Conservation (phyloP, 2,329 filamentous ascomycete species). For the Alternaria rosae region DNA sequence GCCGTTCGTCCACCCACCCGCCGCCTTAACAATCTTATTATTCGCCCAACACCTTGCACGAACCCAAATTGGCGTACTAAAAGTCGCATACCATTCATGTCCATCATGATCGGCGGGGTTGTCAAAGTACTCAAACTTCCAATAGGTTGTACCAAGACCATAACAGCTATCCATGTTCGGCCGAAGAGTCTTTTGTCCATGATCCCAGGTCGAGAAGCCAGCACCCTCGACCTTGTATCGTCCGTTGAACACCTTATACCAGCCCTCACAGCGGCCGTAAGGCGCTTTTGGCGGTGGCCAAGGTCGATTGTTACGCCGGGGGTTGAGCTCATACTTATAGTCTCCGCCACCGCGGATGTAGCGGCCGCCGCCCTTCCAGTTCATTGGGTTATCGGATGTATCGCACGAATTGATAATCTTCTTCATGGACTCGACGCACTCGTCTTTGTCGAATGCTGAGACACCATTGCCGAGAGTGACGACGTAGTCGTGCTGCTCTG, state of each 20-base stretch:
- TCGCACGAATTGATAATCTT: slow-evolving; percentile 1
- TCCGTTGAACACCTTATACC: neutral
- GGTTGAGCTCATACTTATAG: slow-evolving; percentile 8
- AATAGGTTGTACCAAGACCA: slow-evolving; percentile 5
- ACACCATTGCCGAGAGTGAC: neutral
- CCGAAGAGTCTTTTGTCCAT: slow-evolving; percentile 1
- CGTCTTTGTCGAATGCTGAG: neutral
- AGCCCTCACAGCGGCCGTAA: slow-evolving; percentile 7
- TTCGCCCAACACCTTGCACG: neutral
- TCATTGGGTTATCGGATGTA: slow-evolving; percentile 7
- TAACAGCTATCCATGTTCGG: slow-evolving; percentile 10
- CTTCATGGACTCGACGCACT: slow-evolving; percentile 2
- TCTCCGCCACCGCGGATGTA: slow-evolving; percentile 3
- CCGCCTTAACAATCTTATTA: slow-evolving; percentile 4
- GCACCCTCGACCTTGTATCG: slow-evolving; percentile 3
- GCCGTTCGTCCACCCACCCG: neutral
- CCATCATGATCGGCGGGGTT: neutral
- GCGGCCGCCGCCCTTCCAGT: slow-evolving; percentile 2
- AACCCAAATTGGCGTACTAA: neutral
- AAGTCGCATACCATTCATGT: neutral
- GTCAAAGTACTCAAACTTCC: slow-evolving; percentile 5
- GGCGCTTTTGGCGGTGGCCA: neutral
- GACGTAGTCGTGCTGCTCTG: neutral
- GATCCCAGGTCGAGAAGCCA: slow-evolving; percentile 6
- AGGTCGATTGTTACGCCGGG: neutral